phyloP scores from a whole-genome alignment of 306 rosid genomes.

The Geum urbanum region DNA sequence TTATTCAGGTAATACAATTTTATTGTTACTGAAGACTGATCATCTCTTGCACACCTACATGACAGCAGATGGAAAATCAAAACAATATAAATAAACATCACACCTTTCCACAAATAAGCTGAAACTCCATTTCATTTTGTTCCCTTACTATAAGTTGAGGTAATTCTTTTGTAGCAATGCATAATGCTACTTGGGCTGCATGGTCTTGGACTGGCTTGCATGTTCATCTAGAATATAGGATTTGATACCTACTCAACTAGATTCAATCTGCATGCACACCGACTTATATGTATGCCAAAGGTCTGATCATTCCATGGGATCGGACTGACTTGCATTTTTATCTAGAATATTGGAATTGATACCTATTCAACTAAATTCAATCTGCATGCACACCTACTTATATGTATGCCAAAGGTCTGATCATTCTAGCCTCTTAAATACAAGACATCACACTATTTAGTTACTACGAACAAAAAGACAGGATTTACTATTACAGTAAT shows the following conservation, averaged over 20 bases:
- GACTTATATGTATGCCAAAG: not conserved
- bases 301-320: not conserved
- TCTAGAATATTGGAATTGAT: not conserved
- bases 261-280: not conserved
- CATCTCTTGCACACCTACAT: slow-evolving; percentile 76
- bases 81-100: not conserved
- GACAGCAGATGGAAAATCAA: not conserved
- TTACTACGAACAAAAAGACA: not conserved
- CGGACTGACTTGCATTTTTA: not conserved
- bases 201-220: not conserved
- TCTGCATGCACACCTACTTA: not conserved
- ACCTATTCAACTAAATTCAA: not conserved
- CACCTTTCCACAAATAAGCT: not conserved
- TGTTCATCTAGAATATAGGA: not conserved
- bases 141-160: no score
- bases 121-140: not conserved
- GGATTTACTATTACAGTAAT: not conserved
- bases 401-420: not conserved
- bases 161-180: no score
- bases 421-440: not conserved
- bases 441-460: not conserved
- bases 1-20: slow-evolving; percentile 74
- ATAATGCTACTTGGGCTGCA: not conserved
- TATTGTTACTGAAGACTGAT: slow-evolving; percentile 68
- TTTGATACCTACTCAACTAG: not conserved